These are phyloP conservation scores for Echeveria elegans DNA, from an alignment of 164 flowering plant species.

Conservation along the genomic window DNA sequence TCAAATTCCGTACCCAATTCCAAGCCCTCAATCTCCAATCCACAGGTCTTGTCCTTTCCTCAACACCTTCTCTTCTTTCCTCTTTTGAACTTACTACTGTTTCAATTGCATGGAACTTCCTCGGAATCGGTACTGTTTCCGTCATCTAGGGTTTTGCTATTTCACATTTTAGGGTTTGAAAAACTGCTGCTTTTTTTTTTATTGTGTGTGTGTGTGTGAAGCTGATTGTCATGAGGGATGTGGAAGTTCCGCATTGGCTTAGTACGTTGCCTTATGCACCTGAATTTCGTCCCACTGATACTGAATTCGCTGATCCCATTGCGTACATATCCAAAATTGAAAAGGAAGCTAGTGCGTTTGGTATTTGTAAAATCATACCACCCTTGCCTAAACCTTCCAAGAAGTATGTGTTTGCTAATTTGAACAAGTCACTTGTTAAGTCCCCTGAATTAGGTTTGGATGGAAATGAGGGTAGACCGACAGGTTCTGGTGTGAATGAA, in stretches of 20 bases:
- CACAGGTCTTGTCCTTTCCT: too few species aligned
- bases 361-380: constrained; percentile 89
- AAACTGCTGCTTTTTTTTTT: too few species aligned
- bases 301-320: constrained; percentile 96
- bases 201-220: too few species aligned
- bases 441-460: constrained; percentile 49
- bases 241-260: constrained; percentile 74
- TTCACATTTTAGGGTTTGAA: not conserved
- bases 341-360: constrained; percentile 88
- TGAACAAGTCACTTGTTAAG: constrained; percentile 65
- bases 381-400: constrained; percentile 91
- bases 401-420: constrained; percentile 51
- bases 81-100: not conserved
- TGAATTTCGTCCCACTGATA: constrained; percentile 76
- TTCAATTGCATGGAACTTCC: not conserved
- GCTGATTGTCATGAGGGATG: constrained; percentile 43
- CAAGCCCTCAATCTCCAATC: not conserved
- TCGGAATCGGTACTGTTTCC: not conserved
- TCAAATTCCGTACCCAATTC: not conserved
- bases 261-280: constrained; percentile 82
- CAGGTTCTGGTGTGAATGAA: constrained; percentile 20
- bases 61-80: too few species aligned
- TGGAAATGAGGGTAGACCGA: constrained; percentile 15
- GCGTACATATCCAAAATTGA: constrained; percentile 95
- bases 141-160: not conserved